A percentile compares a stretch with the other conserved stretches of the same genome.
phyloP scores from a whole-genome alignment of 768 basidiomycete genomes.

The Podaxis carcinomalis region DNA sequence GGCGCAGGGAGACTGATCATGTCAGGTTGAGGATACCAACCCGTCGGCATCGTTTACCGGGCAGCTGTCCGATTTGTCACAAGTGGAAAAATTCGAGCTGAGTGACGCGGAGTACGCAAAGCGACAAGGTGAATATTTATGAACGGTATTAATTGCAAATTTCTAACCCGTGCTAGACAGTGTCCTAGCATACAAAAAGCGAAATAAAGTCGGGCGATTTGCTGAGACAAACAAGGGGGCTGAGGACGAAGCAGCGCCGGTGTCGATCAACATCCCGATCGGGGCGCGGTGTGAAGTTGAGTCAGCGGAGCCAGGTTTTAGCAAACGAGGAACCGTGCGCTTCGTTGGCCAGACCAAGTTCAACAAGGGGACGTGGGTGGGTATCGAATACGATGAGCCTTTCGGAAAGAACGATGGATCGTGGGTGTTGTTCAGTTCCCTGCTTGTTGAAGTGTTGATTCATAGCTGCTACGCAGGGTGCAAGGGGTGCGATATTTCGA shows the following conservation, averaged over 20 bases:
- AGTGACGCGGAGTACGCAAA: slow-evolving; percentile 76
- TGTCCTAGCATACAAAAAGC: slow-evolving; percentile 85
- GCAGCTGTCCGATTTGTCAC: slow-evolving; percentile 77
- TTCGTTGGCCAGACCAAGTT: slow-evolving; percentile 83
- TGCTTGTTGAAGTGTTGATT: slow-evolving; percentile 9
- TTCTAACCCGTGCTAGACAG: slow-evolving; percentile 53
- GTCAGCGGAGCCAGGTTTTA: slow-evolving; percentile 60
- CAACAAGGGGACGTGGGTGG: slow-evolving; percentile 77
- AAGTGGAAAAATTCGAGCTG: slow-evolving; percentile 92
- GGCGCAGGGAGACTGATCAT: not conserved
- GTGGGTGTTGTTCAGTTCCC: slow-evolving; percentile 44
- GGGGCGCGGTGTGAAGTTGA: slow-evolving; percentile 85
- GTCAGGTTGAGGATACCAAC: slow-evolving; percentile 70
- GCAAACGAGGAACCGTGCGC: slow-evolving; percentile 80
- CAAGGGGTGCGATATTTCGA: slow-evolving; percentile 84
- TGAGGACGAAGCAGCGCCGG: slow-evolving; percentile 18
- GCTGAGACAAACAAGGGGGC: slow-evolving; percentile 45
- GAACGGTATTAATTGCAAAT: not conserved
- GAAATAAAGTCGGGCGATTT: slow-evolving; percentile 85
- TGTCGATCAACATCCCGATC: slow-evolving; percentile 46
- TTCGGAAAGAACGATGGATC: slow-evolving; percentile 93
- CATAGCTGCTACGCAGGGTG: slow-evolving; percentile 45
- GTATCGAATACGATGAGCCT: slow-evolving; percentile 94
- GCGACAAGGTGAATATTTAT: slow-evolving; percentile 55
- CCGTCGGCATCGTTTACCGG: slow-evolving; percentile 75